Conservation (phyloP, 495 filamentous ascomycete species). For the Apiosordaria backusii region DNA sequence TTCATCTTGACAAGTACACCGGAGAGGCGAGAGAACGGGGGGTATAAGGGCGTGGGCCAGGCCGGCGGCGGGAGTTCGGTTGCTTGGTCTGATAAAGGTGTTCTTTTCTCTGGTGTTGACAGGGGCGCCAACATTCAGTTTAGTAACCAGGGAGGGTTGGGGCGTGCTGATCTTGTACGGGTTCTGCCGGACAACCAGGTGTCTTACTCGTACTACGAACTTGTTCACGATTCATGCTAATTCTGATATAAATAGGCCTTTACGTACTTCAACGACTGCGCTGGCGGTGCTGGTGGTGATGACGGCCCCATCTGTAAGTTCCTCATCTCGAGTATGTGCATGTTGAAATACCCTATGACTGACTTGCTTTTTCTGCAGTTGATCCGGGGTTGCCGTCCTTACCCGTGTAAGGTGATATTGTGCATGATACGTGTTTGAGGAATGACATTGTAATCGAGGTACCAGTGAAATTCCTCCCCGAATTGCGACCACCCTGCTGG, state of each 20-base stretch:
- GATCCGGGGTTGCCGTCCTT: no score
- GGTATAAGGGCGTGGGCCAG: background rate
- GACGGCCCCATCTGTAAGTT: constrained; percentile 4
- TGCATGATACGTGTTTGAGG: no score
- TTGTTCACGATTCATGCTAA: background rate
- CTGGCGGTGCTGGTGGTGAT: constrained; percentile 4
- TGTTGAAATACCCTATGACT: no score
- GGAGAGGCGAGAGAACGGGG: constrained; percentile 16
- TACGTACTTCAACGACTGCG: constrained; percentile 3
- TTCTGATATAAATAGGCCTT: background rate
- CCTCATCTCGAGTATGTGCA: background rate
- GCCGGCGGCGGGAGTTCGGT: background rate
- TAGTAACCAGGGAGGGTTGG: background rate
- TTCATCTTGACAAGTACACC: constrained; percentile 29
- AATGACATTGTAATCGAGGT: no score
- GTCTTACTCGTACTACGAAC: background rate
- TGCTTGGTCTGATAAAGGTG: background rate
- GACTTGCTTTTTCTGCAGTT: no score
- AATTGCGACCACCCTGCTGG: no score
- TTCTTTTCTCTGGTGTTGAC: background rate
- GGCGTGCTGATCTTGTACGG: background rate
- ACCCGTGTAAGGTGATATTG: no score
- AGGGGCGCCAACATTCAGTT: background rate
- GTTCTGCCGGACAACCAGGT: background rate
- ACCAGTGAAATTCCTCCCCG: no score